Evolutionary conservation across 495 filamentous ascomycete species (phyloP), one percentile per base, ranked within the genome.

Genomic region (Penicillium atrosanguineum): DNA sequence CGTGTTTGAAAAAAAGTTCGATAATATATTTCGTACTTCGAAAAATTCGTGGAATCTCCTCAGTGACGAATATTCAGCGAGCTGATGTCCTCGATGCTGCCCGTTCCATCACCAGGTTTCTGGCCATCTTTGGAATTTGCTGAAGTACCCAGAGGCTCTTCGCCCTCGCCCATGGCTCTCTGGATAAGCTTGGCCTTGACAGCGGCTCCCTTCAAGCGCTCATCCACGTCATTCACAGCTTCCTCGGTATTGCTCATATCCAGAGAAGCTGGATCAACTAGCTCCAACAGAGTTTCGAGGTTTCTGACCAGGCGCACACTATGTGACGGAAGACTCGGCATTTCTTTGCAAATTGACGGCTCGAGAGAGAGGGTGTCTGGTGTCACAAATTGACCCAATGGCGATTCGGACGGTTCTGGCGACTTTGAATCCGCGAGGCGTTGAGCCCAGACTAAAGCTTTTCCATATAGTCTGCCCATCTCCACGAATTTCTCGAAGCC

Each of bases 401-500:
- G 15, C 48, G 48, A 45, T 19, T 56, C 44, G 18, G 53, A 53
- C 25, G 37, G 39, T n/a, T 62, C 54, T 7, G 59, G 48, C 15
- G 55, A 44, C 15, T 68, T 59, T 25, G 52, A 55, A 15, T 70
- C 66, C 4, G 65, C 59, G 44, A 86, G 69, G 56, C 86, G 73
- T 18, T 83, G 81, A 37, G 86, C 82, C 94, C 92, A 97, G 37
- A 97, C 81, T 1, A 86, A 69, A 4, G 88, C 83, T 62, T 83
- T 85, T n/a, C 94, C 91, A 60, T 92, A 87, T 19, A 99, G 65
- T 49, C 77, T 77, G 1, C 94, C 95, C 61, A 91, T 80, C 52
- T 88, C 85, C 14, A 84, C 58, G 60, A 90, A 96, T 71, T 95
- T 97, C 63, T 94, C 89, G 53, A 93, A 97, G 1, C 92, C 94